Percentiles rank a stretch among this genome's conserved stretches.
phyloP scores from a whole-genome alignment of 495 filamentous ascomycete species.

The Sporormia fimetaria region DNA sequence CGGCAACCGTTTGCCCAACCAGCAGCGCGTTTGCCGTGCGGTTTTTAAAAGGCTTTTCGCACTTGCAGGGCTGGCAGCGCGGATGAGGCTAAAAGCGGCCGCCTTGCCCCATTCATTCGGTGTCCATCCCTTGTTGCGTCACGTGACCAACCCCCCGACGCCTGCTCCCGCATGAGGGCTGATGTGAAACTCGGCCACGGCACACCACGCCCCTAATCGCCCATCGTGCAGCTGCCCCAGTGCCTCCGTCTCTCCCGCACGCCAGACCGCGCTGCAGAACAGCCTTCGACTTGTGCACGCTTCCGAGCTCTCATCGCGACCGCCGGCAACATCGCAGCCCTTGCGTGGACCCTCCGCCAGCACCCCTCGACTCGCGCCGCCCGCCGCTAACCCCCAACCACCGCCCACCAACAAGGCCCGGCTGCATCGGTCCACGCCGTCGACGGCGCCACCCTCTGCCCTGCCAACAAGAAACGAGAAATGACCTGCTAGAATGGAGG shows the following conservation, averaged over 20 bases:
- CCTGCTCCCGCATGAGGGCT: slow-evolving; percentile 4
- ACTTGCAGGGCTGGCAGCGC: no score
- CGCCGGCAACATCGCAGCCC: not conserved
- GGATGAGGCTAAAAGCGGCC: no score
- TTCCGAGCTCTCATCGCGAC: not conserved
- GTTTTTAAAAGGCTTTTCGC: no score
- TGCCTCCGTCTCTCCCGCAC: slow-evolving; percentile 1
- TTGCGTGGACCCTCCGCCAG: not conserved
- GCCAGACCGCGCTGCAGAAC: not conserved
- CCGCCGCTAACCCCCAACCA: not conserved
- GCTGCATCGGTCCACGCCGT: slow-evolving; percentile 6
- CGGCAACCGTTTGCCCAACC: no score
- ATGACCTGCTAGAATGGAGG: slow-evolving; percentile 27
- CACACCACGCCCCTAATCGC: not conserved
- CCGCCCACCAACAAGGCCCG: not conserved
- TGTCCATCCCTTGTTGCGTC: no score
- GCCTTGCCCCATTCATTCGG: no score
- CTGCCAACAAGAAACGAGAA: slow-evolving; percentile 7
- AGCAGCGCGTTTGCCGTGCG: no score
- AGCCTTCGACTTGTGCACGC: not conserved
- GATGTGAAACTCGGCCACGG: slow-evolving; percentile 9
- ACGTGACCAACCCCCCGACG: no score
- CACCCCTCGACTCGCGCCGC: not conserved
- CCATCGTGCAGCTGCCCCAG: slow-evolving; percentile 8
- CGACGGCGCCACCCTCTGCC: not conserved